These are phyloP conservation scores for Pseudonitzschia pungens DNA, from an alignment of 108 stramenopile species.

Conservation along the genomic window DNA sequence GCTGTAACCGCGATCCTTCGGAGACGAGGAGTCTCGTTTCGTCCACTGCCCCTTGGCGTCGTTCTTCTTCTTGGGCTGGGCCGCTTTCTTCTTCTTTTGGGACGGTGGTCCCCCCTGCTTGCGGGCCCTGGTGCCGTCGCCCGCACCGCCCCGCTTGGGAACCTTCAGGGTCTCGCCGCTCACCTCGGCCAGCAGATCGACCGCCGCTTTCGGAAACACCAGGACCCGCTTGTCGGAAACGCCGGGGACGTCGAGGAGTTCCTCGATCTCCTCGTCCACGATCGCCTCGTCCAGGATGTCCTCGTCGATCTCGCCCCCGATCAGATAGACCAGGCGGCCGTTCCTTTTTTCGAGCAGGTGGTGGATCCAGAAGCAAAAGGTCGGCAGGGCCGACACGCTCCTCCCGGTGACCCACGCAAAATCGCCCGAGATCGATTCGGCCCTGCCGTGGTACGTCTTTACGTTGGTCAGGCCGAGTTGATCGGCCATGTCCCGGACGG, in stretches of 20 bases:
- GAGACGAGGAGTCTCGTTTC: slow-evolving; percentile 38
- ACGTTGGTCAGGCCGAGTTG: slow-evolving; percentile 69
- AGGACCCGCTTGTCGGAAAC: slow-evolving; percentile 76
- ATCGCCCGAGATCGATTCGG: slow-evolving; percentile 37
- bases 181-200: slow-evolving; percentile 48
- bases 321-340: slow-evolving; percentile 74
- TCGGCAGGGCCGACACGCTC: slow-evolving; percentile 74
- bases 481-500: slow-evolving; percentile 74
- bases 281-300: slow-evolving; percentile 36
- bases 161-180: slow-evolving; percentile 52
- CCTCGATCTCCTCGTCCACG: slow-evolving; percentile 49
- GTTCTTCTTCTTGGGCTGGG: slow-evolving; percentile 18
- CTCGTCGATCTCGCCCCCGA: slow-evolving; percentile 76
- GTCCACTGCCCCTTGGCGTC: slow-evolving; percentile 67
- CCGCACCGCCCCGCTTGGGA: slow-evolving; percentile 1
- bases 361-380: slow-evolving; percentile 74
- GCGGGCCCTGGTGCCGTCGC: slow-evolving; percentile 9
- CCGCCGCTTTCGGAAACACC: slow-evolving; percentile 47
- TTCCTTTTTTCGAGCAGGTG: slow-evolving; percentile 49
- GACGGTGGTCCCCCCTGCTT: slow-evolving; percentile 25
- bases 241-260: slow-evolving; percentile 39
- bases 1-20: slow-evolving; percentile 76
- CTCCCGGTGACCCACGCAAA: slow-evolving; percentile 75
- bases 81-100: slow-evolving; percentile 13
- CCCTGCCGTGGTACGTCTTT: slow-evolving; percentile 69